phyloP scores from a whole-genome alignment of 2,329 filamentous ascomycete genomes.

The Colletotrichum spaethianum region DNA sequence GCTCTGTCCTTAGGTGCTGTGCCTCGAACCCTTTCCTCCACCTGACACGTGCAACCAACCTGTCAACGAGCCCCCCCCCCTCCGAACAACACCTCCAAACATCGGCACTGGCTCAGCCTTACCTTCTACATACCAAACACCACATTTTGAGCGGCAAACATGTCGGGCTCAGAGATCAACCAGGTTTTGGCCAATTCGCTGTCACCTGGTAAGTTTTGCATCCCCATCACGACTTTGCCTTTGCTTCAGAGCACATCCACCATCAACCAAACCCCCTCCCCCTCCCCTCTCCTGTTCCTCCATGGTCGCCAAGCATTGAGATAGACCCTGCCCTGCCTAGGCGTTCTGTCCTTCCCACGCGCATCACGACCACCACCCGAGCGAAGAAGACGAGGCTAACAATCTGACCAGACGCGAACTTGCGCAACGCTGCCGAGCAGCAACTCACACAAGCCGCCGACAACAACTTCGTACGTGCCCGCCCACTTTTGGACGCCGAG shows the following conservation, averaged over 20 bases:
- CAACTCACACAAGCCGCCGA: conserved; percentile 94
- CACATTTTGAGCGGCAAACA: conserved; percentile 59
- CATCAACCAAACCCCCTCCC: conserved; percentile 19
- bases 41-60: conserved; percentile 42
- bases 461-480: conserved; percentile 86
- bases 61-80: conserved; percentile 38
- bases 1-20: conserved; percentile 27
- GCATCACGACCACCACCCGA: conserved; percentile 23
- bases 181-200: conserved; percentile 97
- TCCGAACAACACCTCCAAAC: conserved; percentile 31
- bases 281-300: conserved; percentile 13
- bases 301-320: conserved; percentile 28
- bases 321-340: conserved; percentile 14
- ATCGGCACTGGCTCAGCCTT: conserved; percentile 39
- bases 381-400: conserved; percentile 45
- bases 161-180: conserved; percentile 92
- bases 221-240: background rate
- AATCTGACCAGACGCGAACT: conserved; percentile 79
- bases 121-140: conserved; percentile 26
- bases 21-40: conserved; percentile 39
- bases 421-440: conserved; percentile 92
- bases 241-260: conserved; percentile 36
- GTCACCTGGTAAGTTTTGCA: conserved; percentile 81
- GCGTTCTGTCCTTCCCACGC: conserved; percentile 30
- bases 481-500: conserved; percentile 43